Evolutionary conservation across 2,329 filamentous ascomycete species (phyloP), one percentile per base, ranked within the genome.

Genomic region (Teratosphaeria nubilosa): DNA sequence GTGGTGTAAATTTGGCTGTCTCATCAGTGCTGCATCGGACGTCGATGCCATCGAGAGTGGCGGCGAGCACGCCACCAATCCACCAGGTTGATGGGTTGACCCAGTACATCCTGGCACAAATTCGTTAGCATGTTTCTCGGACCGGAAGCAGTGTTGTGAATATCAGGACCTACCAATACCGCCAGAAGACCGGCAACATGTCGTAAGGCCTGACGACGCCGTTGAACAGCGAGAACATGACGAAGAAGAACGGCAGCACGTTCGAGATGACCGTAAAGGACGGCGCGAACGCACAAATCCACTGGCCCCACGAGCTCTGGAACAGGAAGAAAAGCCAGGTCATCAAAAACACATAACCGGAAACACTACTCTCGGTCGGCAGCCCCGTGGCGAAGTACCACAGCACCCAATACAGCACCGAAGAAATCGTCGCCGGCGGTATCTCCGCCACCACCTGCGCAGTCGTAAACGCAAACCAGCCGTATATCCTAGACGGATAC

Each of bases 201-300:
- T 72, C 64, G 70, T 88, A 91, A 0, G 87, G 84, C 2, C 86
- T 80, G 10, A 91, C 81, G 22, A 91, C 84, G 63, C 88, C 88
- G 75, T 90, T 91, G 78, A 91, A 91, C 25, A 89, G 73, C 48
- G 80, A 80, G 66, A 88, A 86, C 77, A 89, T 85, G 70, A 90
- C 83, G 75, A 91, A 88, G 80, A 91, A 90, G 76, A 91, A 90
- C 0, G 88, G 88, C 5, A 90, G 76, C 24, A 86, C 74, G 67
- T 91, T 90, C 51, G 83, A 89, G 73, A 89, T 85, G 70, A 91
- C 84, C 75, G 80, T 91, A 74, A 90, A 90, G 48, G 79, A 85
- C 0, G 88, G 88, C 0, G 88, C 87, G 71, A 91, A 91, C 0
- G 90, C 88, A 62, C 85, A 88, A 64, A 94, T 90, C 87, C 87